These are phyloP conservation scores for Tetraselmis chui DNA, from an alignment of 139 green algal genomes.

Conservation along the genomic window DNA sequence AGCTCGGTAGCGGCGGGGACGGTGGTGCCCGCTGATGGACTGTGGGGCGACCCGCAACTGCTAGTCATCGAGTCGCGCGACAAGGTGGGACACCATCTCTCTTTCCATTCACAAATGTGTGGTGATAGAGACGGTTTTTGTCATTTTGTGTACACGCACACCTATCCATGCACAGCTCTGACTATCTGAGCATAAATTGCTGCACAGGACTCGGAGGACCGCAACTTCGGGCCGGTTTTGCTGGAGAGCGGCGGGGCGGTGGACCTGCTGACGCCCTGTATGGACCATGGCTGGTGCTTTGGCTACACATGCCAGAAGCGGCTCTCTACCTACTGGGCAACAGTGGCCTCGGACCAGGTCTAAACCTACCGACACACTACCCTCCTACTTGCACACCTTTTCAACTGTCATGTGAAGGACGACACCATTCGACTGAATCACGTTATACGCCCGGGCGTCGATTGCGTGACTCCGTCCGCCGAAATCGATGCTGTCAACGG, in stretches of 20 bases:
- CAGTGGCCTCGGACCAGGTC: background rate
- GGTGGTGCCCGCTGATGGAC: background rate
- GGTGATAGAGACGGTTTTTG: too few species aligned
- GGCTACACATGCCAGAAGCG: slow-evolving; percentile 27
- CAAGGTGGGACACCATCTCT: background rate
- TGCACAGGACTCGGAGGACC: slow-evolving; percentile 17
- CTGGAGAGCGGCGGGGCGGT: slow-evolving; percentile 2
- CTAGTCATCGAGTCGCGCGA: slow-evolving; percentile 13
- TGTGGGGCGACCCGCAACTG: slow-evolving; percentile 1
- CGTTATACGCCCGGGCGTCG: too few species aligned
- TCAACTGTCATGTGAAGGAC: too few species aligned
- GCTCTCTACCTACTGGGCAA: slow-evolving; percentile 20
- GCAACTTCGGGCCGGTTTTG: slow-evolving; percentile 5
- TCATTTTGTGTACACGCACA: too few species aligned
- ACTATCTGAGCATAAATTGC: too few species aligned
- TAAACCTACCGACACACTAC: too few species aligned
- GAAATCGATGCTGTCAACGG: too few species aligned
- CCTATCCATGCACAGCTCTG: too few species aligned
- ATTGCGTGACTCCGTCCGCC: too few species aligned
- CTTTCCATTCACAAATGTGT: too few species aligned
- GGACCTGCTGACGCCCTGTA: slow-evolving; percentile 6
- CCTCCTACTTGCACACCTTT: too few species aligned
- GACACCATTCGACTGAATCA: too few species aligned
- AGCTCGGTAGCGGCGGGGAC: background rate
- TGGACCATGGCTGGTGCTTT: slow-evolving; percentile 26